phyloP scores from a whole-genome alignment of 2,329 filamentous ascomycete genomes.

The Xylariaceae sp. region DNA sequence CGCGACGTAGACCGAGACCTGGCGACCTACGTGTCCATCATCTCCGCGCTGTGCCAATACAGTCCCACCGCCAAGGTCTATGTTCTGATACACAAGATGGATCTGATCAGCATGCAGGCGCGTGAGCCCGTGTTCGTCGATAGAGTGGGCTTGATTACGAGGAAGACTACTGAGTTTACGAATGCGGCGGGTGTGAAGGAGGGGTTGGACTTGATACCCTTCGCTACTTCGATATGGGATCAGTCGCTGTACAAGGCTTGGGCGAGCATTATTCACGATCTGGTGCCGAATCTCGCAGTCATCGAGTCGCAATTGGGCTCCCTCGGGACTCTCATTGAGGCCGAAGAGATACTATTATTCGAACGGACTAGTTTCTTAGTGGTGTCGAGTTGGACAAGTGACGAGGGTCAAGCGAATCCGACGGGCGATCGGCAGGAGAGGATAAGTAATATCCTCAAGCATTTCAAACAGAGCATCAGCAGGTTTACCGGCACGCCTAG shows the following conservation, averaged over 20 bases:
- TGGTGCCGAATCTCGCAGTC: constrained; percentile 87
- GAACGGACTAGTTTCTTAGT: constrained; percentile 95
- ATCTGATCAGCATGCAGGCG: constrained; percentile 78
- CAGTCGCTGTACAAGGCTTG: constrained; percentile 97
- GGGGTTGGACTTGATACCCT: constrained; percentile 74
- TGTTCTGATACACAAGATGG: constrained; percentile 98
- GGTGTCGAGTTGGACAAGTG: constrained; percentile 85
- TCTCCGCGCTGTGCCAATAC: constrained; percentile 83
- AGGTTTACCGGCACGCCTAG: constrained; percentile 78
- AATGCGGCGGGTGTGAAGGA: constrained; percentile 38
- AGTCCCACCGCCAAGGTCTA: constrained; percentile 81
- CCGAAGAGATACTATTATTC: constrained; percentile 90
- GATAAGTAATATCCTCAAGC: constrained; percentile 96
- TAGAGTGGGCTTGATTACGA: constrained; percentile 71
- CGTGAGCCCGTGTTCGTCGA: constrained; percentile 83
- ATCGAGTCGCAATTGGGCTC: constrained; percentile 85
- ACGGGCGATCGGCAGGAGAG: constrained; percentile 90
- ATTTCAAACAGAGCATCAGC: constrained; percentile 84
- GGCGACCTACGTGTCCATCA: constrained; percentile 86
- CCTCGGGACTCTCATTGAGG: constrained; percentile 81
- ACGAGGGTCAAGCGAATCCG: constrained; percentile 74
- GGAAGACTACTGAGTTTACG: constrained; percentile 62
- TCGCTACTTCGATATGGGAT: constrained; percentile 97
- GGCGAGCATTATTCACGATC: constrained; percentile 95
- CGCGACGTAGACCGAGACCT: constrained; percentile 92